Conservation (phyloP, 306 rosid species). For the Fragaria nilgerrensis region DNA sequence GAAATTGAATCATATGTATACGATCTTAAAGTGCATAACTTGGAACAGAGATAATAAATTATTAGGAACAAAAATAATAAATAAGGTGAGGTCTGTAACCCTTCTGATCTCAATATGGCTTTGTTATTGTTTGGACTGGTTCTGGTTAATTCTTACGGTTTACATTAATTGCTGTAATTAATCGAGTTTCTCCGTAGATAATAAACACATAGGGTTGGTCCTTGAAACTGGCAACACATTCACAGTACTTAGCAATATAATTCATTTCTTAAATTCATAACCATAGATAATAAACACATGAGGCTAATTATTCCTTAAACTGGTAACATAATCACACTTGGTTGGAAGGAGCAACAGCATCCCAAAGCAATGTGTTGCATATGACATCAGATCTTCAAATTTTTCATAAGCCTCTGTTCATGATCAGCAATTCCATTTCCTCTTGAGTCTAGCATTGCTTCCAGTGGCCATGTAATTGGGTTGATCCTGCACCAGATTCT, state of each 20-base stretch:
- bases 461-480: constrained; percentile 54
- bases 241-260: too few relatives aligned
- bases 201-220: background rate
- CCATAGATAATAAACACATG: background rate
- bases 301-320: background rate
- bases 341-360: background rate
- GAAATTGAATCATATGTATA: too few relatives aligned
- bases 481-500: constrained; percentile 65
- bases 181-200: background rate
- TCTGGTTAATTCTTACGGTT: too few relatives aligned
- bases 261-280: background rate
- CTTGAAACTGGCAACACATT: too few relatives aligned
- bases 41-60: too few relatives aligned
- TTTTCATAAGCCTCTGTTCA: constrained; percentile 48
- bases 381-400: constrained; percentile 40
- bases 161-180: too few relatives aligned
- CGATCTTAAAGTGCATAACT: too few relatives aligned
- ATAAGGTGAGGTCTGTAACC: too few relatives aligned
- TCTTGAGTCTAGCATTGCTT: constrained; percentile 23
- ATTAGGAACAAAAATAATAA: too few relatives aligned
- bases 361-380: background rate
- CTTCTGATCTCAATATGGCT: too few relatives aligned
- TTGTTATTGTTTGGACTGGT: too few relatives aligned
- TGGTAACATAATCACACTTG: background rate
- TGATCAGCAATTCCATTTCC: constrained; percentile 27